Conservation (phyloP, 1,284 basidiomycete species). For the Sphagnurus paluster region DNA sequence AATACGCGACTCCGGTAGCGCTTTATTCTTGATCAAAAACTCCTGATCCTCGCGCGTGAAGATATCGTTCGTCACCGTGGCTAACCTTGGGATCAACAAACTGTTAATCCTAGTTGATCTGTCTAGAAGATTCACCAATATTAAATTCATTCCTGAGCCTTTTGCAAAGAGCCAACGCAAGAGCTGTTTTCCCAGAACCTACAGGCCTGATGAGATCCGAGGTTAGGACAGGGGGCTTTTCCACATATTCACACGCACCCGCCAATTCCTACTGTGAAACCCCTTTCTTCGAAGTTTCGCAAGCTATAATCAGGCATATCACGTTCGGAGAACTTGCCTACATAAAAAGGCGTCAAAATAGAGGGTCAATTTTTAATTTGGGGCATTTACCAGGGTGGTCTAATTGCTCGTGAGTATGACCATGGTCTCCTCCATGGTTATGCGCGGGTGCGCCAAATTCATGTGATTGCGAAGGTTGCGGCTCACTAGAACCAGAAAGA, state of each 20-base stretch:
- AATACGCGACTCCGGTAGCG: slow-evolving; percentile 84
- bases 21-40: slow-evolving; percentile 92
- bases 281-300: slow-evolving; percentile 89
- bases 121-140: slow-evolving; percentile 59
- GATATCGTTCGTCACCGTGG: slow-evolving; percentile 95
- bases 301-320: slow-evolving; percentile 88
- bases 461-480: slow-evolving; percentile 41
- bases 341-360: slow-evolving; percentile 10
- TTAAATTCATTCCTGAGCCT: slow-evolving; percentile 84
- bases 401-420: slow-evolving; percentile 80
- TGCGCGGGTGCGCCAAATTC: slow-evolving; percentile 36
- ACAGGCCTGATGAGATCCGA: slow-evolving; percentile 82
- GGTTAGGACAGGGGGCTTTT: no score
- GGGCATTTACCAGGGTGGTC: slow-evolving; percentile 72
- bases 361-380: background rate
- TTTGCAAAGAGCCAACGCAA: slow-evolving; percentile 91
- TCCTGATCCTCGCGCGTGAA: slow-evolving; percentile 98
- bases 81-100: slow-evolving; percentile 38
- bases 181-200: slow-evolving; percentile 96
- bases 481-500: slow-evolving; percentile 39
- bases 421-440: slow-evolving; percentile 46
- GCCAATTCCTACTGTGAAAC: slow-evolving; percentile 96
- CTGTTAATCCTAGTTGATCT: slow-evolving; percentile 16
- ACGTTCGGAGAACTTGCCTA: slow-evolving; percentile 90
- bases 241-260: no score